Conservation (phyloP, 2,329 filamentous ascomycete species). For the Rhynchosporium graminicola region DNA sequence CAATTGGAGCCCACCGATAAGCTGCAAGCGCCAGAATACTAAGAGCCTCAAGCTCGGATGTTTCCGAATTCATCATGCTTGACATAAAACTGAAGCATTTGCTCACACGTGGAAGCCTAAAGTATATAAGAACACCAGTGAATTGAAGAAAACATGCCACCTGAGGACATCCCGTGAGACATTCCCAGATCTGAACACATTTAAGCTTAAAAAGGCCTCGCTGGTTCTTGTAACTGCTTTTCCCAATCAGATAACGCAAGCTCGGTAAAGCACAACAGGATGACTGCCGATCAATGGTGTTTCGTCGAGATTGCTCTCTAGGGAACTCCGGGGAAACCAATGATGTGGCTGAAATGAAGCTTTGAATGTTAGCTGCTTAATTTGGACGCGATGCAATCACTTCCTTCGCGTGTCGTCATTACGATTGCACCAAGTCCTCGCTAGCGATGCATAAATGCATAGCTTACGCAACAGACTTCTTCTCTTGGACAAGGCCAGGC, state of each 20-base stretch:
- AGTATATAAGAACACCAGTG: neutral
- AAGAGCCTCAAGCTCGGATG: neutral
- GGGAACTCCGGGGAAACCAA: conserved; percentile 1
- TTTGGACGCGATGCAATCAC: neutral
- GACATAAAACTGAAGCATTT: neutral
- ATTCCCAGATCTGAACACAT: neutral
- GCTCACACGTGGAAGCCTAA: neutral
- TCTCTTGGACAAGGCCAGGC: neutral
- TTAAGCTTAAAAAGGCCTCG: neutral
- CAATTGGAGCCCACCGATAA: neutral
- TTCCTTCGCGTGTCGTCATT: neutral
- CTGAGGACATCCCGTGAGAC: conserved; percentile 1
- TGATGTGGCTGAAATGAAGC: neutral
- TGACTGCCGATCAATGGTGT: conserved; percentile 1
- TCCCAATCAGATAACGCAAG: neutral
- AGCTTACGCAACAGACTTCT: neutral
- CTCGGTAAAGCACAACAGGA: neutral
- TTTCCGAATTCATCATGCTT: neutral
- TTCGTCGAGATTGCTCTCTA: neutral
- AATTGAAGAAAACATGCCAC: conserved; percentile 2
- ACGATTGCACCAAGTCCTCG: neutral
- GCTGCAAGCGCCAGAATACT: neutral
- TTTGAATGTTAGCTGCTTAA: neutral
- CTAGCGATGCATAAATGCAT: conserved; percentile 6
- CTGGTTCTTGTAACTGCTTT: too few species aligned